Base-by-base conservation (phyloP, 805 yeast species). In the Barnettozyma siamensis region DNA sequence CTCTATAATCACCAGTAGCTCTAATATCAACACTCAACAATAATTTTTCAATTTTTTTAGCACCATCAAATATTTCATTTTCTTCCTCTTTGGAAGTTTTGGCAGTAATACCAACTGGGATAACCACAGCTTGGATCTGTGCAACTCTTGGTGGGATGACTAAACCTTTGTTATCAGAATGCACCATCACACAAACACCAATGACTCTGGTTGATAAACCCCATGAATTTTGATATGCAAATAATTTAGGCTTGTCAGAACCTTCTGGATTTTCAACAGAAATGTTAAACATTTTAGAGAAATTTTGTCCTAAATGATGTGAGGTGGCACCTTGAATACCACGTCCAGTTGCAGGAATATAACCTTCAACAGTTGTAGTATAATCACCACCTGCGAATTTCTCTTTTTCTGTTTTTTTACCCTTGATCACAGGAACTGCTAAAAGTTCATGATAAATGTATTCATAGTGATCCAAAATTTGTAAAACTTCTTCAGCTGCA, bases 271-370 rank as follows among this genome's bases (percentile, higher is more conserved):
- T 86, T 70, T 93, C 99, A 38, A 94, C 99, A 31, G 83, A 70
- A 53, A 93, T 88, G 70, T 87, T 83, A 70, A 93, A 93, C 99
- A 93, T 93, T 72, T 89, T 91, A 53, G 98, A 89, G 73, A 93
- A 93, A 76, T 93, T 93, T 67, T 88, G 94, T 54, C 99, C 99
- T 63, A 93, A 73, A 63, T 89, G 93, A 71, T 93, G 99, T 30
- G 97, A 88, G 29, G 99, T 93, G 46, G 91, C 99, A 67, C 98
- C 99, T 72, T 93, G 99, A 55, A 93, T 93, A 75, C 98, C 99
- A 74, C 99, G 86, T 57, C 99, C 99, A 42, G 98, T 93, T 47
- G 96, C 86, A 54, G 96, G 95, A 56, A 93, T 88, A 63, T 85
- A 93, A 52, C 98, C 98, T 70, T 93, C 99, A 54, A 81, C 82